Evolutionary conservation across 768 basidiomycete species (phyloP).

Genomic region (Tricholoma furcatifolium): DNA sequence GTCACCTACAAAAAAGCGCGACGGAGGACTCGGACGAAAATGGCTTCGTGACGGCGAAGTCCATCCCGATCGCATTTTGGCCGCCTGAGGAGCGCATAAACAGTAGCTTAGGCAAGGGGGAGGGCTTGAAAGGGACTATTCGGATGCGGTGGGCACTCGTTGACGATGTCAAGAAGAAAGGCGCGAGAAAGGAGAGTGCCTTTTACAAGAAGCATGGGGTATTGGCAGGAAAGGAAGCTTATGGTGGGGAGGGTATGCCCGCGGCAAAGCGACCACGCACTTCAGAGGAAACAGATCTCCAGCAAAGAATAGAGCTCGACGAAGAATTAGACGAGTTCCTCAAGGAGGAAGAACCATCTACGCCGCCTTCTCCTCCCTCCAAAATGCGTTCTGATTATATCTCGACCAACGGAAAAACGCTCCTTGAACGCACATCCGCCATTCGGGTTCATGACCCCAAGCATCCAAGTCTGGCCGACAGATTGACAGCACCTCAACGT

Average conservation of each 20-base stretch:
- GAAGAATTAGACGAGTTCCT: slow-evolving; percentile 72
- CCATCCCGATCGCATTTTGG: slow-evolving; percentile 75
- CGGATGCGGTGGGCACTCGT: slow-evolving; percentile 74
- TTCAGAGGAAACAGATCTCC: slow-evolving; percentile 31
- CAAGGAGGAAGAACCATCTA: slow-evolving; percentile 38
- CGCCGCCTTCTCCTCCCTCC: slow-evolving; percentile 51
- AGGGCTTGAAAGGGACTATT: slow-evolving; percentile 64
- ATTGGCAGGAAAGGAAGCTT: slow-evolving; percentile 59
- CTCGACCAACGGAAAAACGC: slow-evolving; percentile 44
- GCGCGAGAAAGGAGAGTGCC: slow-evolving; percentile 68
- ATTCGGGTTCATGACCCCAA: slow-evolving; percentile 35
- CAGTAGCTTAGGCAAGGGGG: slow-evolving; percentile 65
- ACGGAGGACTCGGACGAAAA: slow-evolving; percentile 54
- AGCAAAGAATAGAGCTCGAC: slow-evolving; percentile 48
- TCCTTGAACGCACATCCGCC: slow-evolving; percentile 55
- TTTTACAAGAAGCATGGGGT: slow-evolving; percentile 78
- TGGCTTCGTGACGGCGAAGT: slow-evolving; percentile 60
- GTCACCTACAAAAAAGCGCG: slow-evolving; percentile 48
- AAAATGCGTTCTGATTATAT: slow-evolving; percentile 72
- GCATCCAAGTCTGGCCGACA: slow-evolving; percentile 35
- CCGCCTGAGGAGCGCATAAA: slow-evolving; percentile 78
- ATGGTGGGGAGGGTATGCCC: slow-evolving; percentile 21
- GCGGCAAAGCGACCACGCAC: slow-evolving; percentile 35
- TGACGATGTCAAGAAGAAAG: slow-evolving; percentile 77
- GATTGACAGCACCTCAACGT: slow-evolving; percentile 47